Percentiles rank a stretch among this genome's conserved stretches.
Evolutionary conservation across 73 alveolate genomes (phyloP).

Genomic region (Uronychia setigera): DNA sequence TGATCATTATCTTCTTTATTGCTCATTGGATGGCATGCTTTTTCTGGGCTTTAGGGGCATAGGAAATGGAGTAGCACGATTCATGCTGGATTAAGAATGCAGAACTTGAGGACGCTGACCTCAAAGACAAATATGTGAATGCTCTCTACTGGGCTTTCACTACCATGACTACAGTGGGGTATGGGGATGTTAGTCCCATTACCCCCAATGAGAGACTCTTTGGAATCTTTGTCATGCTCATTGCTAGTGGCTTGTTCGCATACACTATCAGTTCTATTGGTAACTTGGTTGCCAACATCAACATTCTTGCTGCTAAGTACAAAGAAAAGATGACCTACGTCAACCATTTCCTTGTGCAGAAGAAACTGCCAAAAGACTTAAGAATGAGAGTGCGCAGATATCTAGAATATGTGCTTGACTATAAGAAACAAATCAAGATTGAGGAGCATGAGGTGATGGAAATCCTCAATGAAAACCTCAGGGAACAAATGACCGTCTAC

Average conservation of each 20-base stretch:
- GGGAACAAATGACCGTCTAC: constrained; percentile 64
- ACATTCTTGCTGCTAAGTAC: constrained; percentile 65
- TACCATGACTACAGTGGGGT: constrained; percentile 94
- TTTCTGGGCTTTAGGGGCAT: constrained; percentile 70
- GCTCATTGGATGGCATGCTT: constrained; percentile 94
- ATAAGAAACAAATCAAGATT: constrained; percentile 68
- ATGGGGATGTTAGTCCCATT: constrained; percentile 87
- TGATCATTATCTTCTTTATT: constrained; percentile 74
- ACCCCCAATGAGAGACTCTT: constrained; percentile 71
- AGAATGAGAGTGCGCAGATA: constrained; percentile 75
- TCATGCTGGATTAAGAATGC: constrained; percentile 75
- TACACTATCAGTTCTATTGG: constrained; percentile 89
- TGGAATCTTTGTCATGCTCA: constrained; percentile 71
- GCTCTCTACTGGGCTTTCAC: constrained; percentile 91
- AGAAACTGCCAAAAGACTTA: constrained; percentile 73
- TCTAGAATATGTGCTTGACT: constrained; percentile 78
- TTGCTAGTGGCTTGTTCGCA: constrained; percentile 87
- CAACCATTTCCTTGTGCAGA: constrained; percentile 70
- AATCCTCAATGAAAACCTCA: constrained; percentile 65
- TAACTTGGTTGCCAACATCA: constrained; percentile 61
- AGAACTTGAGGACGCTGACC: constrained; percentile 53
- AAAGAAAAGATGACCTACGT: constrained; percentile 78
- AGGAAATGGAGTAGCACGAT: constrained; percentile 44
- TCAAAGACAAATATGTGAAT: constrained; percentile 56
- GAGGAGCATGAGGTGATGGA: constrained; percentile 83